Percentiles rank a stretch among this genome's conserved stretches.
These are phyloP conservation scores for Aspergillus piperis DNA, from an alignment of 2,329 filamentous ascomycete genomes.

Conservation along the genomic window DNA sequence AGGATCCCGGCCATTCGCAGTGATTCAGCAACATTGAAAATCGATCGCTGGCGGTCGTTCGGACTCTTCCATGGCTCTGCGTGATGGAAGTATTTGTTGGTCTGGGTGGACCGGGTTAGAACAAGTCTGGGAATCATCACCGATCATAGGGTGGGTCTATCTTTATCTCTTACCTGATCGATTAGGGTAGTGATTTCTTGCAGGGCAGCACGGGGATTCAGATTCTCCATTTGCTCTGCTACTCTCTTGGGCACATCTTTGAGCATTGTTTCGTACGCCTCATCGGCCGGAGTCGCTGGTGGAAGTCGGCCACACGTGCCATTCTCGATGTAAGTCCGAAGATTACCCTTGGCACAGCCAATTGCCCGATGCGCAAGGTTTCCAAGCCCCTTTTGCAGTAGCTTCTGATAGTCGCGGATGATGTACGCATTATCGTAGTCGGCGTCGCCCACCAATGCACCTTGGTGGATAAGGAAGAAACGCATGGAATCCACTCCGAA, in stretches of 20 bases:
- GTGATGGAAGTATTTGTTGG: slow-evolving; percentile 67
- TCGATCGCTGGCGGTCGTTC: slow-evolving; percentile 55
- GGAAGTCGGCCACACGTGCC: slow-evolving; percentile 32
- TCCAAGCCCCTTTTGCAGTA: slow-evolving; percentile 74
- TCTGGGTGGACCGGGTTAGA: slow-evolving; percentile 42
- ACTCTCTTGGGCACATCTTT: slow-evolving; percentile 45
- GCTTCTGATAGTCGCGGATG: slow-evolving; percentile 74
- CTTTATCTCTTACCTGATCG: slow-evolving; percentile 61
- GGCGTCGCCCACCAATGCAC: slow-evolving; percentile 73
- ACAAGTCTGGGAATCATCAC: not conserved
- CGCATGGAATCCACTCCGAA: slow-evolving; percentile 87
- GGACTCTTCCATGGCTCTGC: slow-evolving; percentile 67
- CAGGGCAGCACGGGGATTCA: slow-evolving; percentile 67
- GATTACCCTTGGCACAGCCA: slow-evolving; percentile 68
- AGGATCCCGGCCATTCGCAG: slow-evolving; percentile 80
- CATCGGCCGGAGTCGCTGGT: slow-evolving; percentile 32
- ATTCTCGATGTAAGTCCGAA: slow-evolving; percentile 59
- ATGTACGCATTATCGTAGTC: slow-evolving; percentile 82
- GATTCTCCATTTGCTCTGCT: slow-evolving; percentile 60
- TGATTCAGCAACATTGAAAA: slow-evolving; percentile 74
- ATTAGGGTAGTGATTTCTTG: slow-evolving; percentile 64
- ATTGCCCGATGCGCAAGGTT: slow-evolving; percentile 75
- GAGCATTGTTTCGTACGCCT: slow-evolving; percentile 45
- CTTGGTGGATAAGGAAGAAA: slow-evolving; percentile 82
- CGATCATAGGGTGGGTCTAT: slow-evolving; percentile 3